These are phyloP conservation scores for Penicillium capsulatum DNA, from an alignment of 2,329 filamentous ascomycete species.

Conservation along the genomic window DNA sequence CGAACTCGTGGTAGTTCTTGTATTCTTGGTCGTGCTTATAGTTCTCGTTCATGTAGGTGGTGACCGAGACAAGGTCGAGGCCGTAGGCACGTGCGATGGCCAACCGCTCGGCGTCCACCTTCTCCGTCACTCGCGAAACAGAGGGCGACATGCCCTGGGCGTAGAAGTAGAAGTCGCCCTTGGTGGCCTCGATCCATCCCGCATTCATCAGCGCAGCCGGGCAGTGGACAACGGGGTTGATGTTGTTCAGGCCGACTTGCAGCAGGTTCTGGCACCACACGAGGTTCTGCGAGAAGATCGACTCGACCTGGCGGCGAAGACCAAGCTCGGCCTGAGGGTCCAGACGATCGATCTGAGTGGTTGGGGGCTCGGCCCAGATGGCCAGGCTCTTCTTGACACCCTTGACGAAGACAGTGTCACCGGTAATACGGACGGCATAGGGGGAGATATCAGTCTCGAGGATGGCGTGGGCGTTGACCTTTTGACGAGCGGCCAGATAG, in stretches of 20 bases:
- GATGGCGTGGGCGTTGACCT: constrained; percentile 13
- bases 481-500: constrained; percentile 18
- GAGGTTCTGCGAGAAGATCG: constrained; percentile 13
- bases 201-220: constrained; percentile 18
- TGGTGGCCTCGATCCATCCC: constrained; percentile 19
- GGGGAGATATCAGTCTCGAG: constrained; percentile 18
- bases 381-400: constrained; percentile 15
- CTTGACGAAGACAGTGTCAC: constrained; percentile 13
- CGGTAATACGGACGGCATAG: constrained; percentile 13
- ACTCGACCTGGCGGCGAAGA: constrained; percentile 12
- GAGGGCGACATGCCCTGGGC: constrained; percentile 17
- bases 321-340: constrained; percentile 7
- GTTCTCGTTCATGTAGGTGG: constrained; percentile 18
- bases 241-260: constrained; percentile 18
- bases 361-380: constrained; percentile 15
- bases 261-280: constrained; percentile 15
- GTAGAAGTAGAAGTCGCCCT: constrained; percentile 18
- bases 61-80: constrained; percentile 15
- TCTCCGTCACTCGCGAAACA: constrained; percentile 14
- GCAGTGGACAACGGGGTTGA: constrained; percentile 17
- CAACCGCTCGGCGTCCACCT: constrained; percentile 13
- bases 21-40: constrained; percentile 13
- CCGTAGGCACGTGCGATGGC: constrained; percentile 16
- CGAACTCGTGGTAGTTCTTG: constrained; percentile 16
- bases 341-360: constrained; percentile 9